Percentiles rank a stretch among this genome's conserved stretches.
These are phyloP conservation scores for Austroboletus sp. DNA, from an alignment of 1,284 basidiomycete genomes.

Conservation along the genomic window DNA sequence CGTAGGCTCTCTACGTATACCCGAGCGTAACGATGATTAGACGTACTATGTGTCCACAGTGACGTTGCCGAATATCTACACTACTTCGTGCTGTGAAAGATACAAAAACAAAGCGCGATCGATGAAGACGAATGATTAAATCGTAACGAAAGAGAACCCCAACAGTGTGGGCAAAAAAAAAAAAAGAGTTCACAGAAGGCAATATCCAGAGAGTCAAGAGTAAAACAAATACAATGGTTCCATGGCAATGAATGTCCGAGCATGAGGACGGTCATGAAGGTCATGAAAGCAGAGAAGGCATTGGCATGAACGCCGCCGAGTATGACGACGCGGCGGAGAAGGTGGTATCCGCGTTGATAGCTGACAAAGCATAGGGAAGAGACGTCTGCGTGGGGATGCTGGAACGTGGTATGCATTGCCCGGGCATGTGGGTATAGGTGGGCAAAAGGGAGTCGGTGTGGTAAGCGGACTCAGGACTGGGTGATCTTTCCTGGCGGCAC, in stretches of 20 bases:
- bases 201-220: constrained; percentile 27
- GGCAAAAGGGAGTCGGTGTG: constrained; percentile 30
- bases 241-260: constrained; percentile 17
- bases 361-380: constrained; percentile 33
- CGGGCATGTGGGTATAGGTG: constrained; percentile 30
- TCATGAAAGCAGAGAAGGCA: constrained; percentile 34
- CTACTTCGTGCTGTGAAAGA: constrained; percentile 20
- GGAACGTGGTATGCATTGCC: constrained; percentile 35
- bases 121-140: constrained; percentile 22
- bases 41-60: constrained; percentile 26
- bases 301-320: constrained; percentile 27
- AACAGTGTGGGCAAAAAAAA: constrained; percentile 10
- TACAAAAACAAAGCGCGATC: constrained; percentile 20
- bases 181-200: constrained; percentile 27
- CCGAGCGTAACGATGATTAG: constrained; percentile 29
- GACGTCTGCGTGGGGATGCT: constrained; percentile 29
- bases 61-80: constrained; percentile 33
- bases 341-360: constrained; percentile 27
- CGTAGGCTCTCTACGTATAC: constrained; percentile 42
- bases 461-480: constrained; percentile 27
- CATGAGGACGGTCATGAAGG: constrained; percentile 22
- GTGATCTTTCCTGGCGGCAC: constrained; percentile 35
- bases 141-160: constrained; percentile 12
- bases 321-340: constrained; percentile 26
- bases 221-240: constrained; percentile 25